Conservation (phyloP, 169 alveolate genomes). For the Eimeria praecox region DNA sequence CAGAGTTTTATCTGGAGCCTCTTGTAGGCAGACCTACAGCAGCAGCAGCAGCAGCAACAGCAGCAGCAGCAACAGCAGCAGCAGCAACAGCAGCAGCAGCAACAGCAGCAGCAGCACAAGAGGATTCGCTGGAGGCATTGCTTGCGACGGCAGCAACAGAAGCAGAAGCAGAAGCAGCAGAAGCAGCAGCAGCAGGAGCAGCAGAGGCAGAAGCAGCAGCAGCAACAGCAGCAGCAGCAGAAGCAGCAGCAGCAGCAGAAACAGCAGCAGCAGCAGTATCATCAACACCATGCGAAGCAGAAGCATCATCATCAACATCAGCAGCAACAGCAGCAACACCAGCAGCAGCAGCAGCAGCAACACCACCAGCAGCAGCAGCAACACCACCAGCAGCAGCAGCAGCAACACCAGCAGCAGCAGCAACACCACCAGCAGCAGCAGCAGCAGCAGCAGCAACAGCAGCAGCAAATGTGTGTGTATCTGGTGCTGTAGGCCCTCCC, state of each 20-base stretch:
- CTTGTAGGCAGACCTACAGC: too few relatives aligned
- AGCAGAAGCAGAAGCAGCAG: background rate
- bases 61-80: too few relatives aligned
- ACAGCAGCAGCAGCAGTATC: background rate
- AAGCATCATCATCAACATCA: too few relatives aligned
- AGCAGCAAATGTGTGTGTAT: background rate
- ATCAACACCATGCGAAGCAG: too few relatives aligned
- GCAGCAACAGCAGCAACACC: too few relatives aligned
- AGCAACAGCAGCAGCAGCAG: background rate
- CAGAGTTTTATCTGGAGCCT: too few relatives aligned
- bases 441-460: too few relatives aligned
- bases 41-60: too few relatives aligned
- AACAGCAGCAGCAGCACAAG: background rate
- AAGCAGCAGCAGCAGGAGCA: background rate
- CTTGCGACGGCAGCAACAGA: background rate
- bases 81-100: background rate
- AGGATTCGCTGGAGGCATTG: background rate
- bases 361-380: too few relatives aligned
- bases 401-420: background rate
- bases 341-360: too few relatives aligned
- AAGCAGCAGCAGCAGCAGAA: background rate
- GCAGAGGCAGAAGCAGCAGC: background rate
- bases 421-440: too few relatives aligned
- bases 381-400: background rate
- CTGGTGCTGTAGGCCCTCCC: background rate